Evolutionary conservation across 225 moss, liverwort and hornwort species (phyloP).

Genomic region (Straminergon stramineum): DNA sequence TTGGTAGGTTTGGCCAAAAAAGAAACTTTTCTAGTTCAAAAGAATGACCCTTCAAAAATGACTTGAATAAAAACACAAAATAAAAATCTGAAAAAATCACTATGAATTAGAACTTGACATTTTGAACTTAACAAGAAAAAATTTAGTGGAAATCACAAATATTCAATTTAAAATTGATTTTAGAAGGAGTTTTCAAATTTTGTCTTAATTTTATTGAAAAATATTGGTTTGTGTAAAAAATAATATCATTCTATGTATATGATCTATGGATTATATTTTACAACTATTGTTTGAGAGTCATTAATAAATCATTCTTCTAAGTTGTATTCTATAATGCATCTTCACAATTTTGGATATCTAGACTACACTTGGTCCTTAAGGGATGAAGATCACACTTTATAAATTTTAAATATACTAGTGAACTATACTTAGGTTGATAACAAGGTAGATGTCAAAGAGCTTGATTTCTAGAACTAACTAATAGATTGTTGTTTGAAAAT

Average conservation of each 20-base stretch:
- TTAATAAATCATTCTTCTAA: not conserved
- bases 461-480: not conserved
- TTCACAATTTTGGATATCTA: not conserved
- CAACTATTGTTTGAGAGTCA: not conserved
- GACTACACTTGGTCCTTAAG: no score
- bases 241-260: not conserved
- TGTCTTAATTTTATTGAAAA: not conserved
- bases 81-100: no score
- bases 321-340: not conserved
- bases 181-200: no score
- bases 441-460: not conserved
- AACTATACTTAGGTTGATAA: not conserved
- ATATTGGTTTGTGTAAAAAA: not conserved
- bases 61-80: not conserved
- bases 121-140: not conserved
- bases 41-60: not conserved
- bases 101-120: not conserved
- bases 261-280: not conserved
- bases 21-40: rapidly evolving
- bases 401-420: not conserved
- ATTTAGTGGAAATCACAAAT: not conserved
- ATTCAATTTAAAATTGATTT: not conserved
- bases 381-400: not conserved
- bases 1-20: not conserved
- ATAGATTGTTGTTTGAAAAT: not conserved